phyloP scores from a whole-genome alignment of 2,329 filamentous ascomycete genomes.

The Cladorrhinum sp. region DNA sequence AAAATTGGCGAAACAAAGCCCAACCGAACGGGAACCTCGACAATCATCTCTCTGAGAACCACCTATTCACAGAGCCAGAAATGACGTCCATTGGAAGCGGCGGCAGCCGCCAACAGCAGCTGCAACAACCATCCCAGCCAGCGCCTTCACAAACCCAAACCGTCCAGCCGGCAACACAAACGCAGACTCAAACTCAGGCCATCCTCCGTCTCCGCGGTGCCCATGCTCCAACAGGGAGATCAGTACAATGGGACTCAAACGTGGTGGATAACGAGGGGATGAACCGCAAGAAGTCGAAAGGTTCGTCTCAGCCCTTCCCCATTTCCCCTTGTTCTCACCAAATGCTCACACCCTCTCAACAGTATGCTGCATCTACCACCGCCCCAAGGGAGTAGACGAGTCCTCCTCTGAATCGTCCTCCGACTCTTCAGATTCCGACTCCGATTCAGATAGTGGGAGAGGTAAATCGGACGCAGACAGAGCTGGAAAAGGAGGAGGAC shows the following conservation, averaged over 20 bases:
- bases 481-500: constrained; percentile 18
- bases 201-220: constrained; percentile 54
- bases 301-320: constrained; percentile 52
- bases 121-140: constrained; percentile 13
- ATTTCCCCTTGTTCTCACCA: not conserved
- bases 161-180: constrained; percentile 16
- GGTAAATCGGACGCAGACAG: not conserved
- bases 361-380: constrained; percentile 99
- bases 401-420: constrained; percentile 68
- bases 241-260: constrained; percentile 88
- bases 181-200: constrained; percentile 24
- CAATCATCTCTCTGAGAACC: too few species aligned
- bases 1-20: too few species aligned
- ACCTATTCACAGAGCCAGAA: too few species aligned
- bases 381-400: constrained; percentile 75
- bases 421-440: constrained; percentile 51
- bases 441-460: constrained; percentile 33
- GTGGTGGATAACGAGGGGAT: constrained; percentile 95
- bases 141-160: constrained; percentile 6
- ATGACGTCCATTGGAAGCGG: constrained; percentile 18
- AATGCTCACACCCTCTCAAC: not conserved
- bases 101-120: not conserved
- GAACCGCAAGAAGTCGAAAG: constrained; percentile 91
- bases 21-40: too few species aligned
- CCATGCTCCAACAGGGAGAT: constrained; percentile 47